Evolutionary conservation across 352 stramenopile species (phyloP), one percentile per base, ranked within the genome.

Genomic region (Phytophthora megakarya): DNA sequence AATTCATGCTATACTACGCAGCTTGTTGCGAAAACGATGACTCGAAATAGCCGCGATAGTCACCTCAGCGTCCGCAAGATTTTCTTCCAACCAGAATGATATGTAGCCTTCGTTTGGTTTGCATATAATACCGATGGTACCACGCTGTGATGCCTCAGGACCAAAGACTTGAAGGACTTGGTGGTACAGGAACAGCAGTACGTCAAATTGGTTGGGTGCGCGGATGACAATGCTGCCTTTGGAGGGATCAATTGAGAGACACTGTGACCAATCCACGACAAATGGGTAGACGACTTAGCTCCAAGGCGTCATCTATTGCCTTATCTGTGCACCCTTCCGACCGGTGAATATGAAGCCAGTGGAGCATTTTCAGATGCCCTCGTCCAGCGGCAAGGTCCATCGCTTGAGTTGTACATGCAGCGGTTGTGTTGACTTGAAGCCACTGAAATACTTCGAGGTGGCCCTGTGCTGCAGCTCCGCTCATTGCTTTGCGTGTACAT

Each of bases 401-500:
- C 15, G 55, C 45, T 15, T 22, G 4, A 21, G 18, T 43, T 39
- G 52, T 50, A 16, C 39, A 61, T 13, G 19, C 42, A 21, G 43
- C 28, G 2, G 2, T 33, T 12, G 30, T 25, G 19, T 47, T 40
- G 3, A 8, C 9, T 8, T 62, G 42, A 5, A 62, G 42, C 40
- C 53, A 62, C 53, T 32, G 38, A 15, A 53, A 23, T 1, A 61
- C 30, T 15, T 61, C 53, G 10, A 61, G 15, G 23, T 53, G 42
- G 2, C 42, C 42, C 9, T 61, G 44, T 21, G 21, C 42, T 28
- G 42, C 42, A 48, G 21, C 42, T 48, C 42, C 42, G 22, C 12
- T 16, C 39, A 45, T 45, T 22, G 39, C 39, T n/a, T n/a, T n/a
- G 21, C 39, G 39, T 11, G 28, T 61, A 11, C 37, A 44, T 22